Base-by-base conservation (phyloP, 2,329 filamentous ascomycete species). In the Zarea fungicola region DNA sequence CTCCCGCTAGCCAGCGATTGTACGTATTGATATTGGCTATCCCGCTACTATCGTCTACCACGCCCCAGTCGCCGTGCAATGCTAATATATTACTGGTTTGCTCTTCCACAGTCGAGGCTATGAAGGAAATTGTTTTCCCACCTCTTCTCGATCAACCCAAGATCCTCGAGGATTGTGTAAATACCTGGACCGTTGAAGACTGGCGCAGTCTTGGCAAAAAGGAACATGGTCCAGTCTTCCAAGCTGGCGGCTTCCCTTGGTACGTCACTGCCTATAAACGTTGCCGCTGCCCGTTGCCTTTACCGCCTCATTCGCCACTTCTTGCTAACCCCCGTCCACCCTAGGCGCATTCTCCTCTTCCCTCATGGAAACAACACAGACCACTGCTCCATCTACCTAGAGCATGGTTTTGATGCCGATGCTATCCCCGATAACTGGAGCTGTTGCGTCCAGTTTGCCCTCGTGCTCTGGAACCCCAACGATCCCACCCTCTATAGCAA, bases 311-410 rank as follows among this genome's bases (percentile, higher is more conserved):
- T 37, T 19, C 37, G 42, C 45, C 3, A 6, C 34, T 14, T 35
- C 6, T 16, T 40, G 10, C 55, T 57, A 50, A 55, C 55, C 37
- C 41, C 44, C 47, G 58, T 62, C 41, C 62, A 54, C 43, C 39
- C 19, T 54, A 91, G 87, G 93, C 87, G 92, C 60, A 85, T 97
- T 59, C 79, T 99, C 13, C 90, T 99, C 65, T 99, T 99, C 62
- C 92, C 93, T 0, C 90, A 84, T 55, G 93, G 93, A 44, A 99
- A 99, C 66, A 92, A 95, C 57, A 87, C 91, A 49, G 92, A 97
- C 56, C 87, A 89, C 62, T 89, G 87, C 40, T 97, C 93, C 6
- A 89, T 99, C 65, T 99, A 97, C 67, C 81, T 99, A 19, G 93
- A 99, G 66, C 93, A 97, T 66, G 93, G 89, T 37, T 96, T 88